Percentiles rank a stretch among this genome's conserved stretches.
Conservation (phyloP, 768 basidiomycete genomes). For the Hypsizygus marmoreus region DNA sequence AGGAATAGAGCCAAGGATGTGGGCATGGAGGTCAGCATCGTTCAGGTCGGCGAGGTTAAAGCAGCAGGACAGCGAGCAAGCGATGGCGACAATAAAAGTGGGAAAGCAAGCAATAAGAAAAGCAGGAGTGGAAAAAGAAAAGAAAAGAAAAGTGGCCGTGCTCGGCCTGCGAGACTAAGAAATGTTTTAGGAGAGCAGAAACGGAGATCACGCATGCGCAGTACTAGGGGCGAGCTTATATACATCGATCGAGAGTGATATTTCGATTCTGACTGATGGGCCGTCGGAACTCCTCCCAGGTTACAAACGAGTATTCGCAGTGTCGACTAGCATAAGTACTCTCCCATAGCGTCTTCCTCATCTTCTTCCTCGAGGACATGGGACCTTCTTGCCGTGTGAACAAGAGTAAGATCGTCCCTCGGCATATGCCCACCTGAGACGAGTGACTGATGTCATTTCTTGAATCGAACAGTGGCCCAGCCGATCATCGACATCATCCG, state of each 20-base stretch:
- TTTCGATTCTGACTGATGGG: constrained; percentile 14
- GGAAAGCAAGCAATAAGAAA: constrained; percentile 11
- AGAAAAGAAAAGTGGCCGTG: constrained; percentile 8
- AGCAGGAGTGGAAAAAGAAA: constrained; percentile 8
- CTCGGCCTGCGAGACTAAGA: constrained; percentile 33
- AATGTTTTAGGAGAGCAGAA: constrained; percentile 22
- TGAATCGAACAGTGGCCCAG: no score
- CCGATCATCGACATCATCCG: no score
- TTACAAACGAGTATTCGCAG: not conserved
- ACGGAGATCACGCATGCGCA: constrained; percentile 18
- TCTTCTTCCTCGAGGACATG: no score
- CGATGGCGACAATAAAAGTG: not conserved
- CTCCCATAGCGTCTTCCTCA: not conserved
- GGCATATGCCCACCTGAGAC: no score
- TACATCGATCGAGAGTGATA: constrained; percentile 16
- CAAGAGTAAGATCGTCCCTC: no score
- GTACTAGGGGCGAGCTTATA: constrained; percentile 16
- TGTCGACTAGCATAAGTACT: no score
- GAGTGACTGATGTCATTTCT: no score
- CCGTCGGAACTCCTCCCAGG: not conserved
- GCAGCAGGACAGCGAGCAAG: constrained; percentile 8
- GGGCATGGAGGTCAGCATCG: constrained; percentile 21
- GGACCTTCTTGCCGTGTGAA: no score
- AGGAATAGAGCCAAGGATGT: constrained; percentile 19
- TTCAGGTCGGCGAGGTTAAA: constrained; percentile 19